Evolutionary conservation across 176 grass and related monocot species (phyloP).

Genomic region (Rhynchospora pubera): DNA sequence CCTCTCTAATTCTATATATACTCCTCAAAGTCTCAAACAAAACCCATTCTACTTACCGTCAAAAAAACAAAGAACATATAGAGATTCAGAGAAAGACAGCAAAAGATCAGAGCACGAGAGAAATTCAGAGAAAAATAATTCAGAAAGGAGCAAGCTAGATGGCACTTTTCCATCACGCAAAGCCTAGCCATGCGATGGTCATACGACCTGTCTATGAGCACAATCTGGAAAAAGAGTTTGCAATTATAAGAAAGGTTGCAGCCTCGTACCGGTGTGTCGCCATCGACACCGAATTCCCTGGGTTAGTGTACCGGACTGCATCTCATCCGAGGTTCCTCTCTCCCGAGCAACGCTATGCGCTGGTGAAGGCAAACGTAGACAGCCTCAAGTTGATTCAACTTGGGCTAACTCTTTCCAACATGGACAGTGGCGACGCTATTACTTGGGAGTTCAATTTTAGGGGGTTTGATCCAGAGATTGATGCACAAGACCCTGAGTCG

Average conservation of each 20-base stretch:
- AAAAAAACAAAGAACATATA: too few relatives aligned
- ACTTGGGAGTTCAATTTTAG: not conserved
- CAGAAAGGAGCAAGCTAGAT: too few relatives aligned
- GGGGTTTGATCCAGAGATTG: not conserved
- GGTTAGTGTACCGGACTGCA: not conserved
- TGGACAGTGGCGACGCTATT: not conserved
- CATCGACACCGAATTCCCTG: not conserved
- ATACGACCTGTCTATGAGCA: too few relatives aligned
- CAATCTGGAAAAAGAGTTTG: not conserved
- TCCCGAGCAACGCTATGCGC: not conserved
- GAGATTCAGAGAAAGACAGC: too few relatives aligned
- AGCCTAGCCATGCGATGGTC: too few relatives aligned
- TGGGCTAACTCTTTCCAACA: not conserved
- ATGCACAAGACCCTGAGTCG: not conserved
- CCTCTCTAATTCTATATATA: too few relatives aligned
- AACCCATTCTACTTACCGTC: too few relatives aligned
- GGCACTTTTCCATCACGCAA: too few relatives aligned
- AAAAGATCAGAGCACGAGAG: too few relatives aligned
- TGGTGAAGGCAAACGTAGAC: not conserved
- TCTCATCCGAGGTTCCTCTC: not conserved
- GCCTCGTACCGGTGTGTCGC: not conserved
- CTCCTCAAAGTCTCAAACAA: too few relatives aligned
- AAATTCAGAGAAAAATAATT: too few relatives aligned
- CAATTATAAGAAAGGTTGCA: not conserved
- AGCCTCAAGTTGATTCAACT: not conserved